phyloP scores from a whole-genome alignment of 768 basidiomycete species.

The Naganishia onofrii region DNA sequence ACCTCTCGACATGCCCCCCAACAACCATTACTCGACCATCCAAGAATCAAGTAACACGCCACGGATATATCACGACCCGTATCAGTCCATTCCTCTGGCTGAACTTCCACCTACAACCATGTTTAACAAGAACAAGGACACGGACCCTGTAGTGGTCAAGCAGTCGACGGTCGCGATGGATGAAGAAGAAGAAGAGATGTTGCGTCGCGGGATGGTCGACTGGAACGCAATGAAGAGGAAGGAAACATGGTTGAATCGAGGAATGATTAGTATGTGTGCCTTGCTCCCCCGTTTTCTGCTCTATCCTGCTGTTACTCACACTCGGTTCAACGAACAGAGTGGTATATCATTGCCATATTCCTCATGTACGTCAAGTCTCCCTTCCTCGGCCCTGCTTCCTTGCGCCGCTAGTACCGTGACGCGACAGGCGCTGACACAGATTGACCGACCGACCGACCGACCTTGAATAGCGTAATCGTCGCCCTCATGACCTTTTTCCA shows the following conservation, averaged over 20 bases:
- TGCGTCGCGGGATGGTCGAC: constrained; percentile 43
- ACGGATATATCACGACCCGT: background rate
- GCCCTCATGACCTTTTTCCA: constrained; percentile 64
- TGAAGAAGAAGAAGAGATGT: constrained; percentile 41
- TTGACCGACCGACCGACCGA: no score
- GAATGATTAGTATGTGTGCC: constrained; percentile 39
- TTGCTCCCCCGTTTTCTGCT: background rate
- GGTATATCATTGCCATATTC: constrained; percentile 49
- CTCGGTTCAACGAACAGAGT: constrained; percentile 33
- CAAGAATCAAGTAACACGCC: background rate
- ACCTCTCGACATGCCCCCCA: background rate
- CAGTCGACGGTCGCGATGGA: background rate
- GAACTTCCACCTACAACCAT: background rate
- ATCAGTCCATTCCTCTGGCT: background rate
- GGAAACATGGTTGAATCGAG: constrained; percentile 46
- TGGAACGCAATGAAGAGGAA: constrained; percentile 44
- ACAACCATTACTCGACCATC: background rate
- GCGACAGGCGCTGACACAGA: no score
- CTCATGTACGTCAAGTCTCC: background rate
- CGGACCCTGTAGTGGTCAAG: constrained; percentile 7
- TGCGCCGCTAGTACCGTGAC: no score
- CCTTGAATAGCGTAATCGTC: constrained; percentile 54
- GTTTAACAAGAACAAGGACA: background rate
- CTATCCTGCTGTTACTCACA: background rate
- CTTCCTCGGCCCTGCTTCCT: no score